Evolutionary conservation across 805 yeast species (phyloP), one percentile per base, ranked within the genome.

Genomic region (Wickerhamiella kazuoi): DNA sequence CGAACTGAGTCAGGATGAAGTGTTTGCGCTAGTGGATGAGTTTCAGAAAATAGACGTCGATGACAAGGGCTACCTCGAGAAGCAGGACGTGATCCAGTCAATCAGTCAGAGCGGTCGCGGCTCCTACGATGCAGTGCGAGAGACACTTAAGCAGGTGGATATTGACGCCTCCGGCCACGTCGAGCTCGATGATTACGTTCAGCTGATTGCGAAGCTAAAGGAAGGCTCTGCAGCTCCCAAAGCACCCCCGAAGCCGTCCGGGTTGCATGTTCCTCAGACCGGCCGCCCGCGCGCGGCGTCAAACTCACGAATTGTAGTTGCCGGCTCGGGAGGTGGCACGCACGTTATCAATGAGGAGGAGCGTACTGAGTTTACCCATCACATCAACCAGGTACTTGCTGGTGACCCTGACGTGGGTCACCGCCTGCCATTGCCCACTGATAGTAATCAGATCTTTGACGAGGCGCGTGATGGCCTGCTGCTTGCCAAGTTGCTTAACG

Each of bases 311-410:
- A 84, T 90, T 41, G 77, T 81, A 45, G 80, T 86, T 35, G 72
- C 79, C 30, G 71, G 78, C n/a, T 71, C 93, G 1, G 95, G 96
- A 37, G 82, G 93, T 16, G 81, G 93, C 15, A 80, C 94, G 1
- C 98, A 90, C 59, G 83, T 96, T 2, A 86, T 90, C 57, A 84
- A 90, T 58, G 96, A 87, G 54, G 98, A 90, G 65, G 98, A 90
- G 63, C 73, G 95, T 59, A 68, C 80, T 19, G 96, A 84, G 66
- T 90, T 90, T 62, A 90, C 97, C 4, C 75, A 93, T 54, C 98
- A 90, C 60, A 86, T 90, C 61, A 90, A 90, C 59, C 70, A 83
- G 35, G 95, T 84, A 5, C 69, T 90, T 42, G 74, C 84, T 4
- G 97, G 93, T 16, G 98, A 90, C 57, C 56, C 75, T 1, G 83